Evolutionary conservation across 805 yeast genomes (phyloP).

Genomic region (Ogataea paraovalis): DNA sequence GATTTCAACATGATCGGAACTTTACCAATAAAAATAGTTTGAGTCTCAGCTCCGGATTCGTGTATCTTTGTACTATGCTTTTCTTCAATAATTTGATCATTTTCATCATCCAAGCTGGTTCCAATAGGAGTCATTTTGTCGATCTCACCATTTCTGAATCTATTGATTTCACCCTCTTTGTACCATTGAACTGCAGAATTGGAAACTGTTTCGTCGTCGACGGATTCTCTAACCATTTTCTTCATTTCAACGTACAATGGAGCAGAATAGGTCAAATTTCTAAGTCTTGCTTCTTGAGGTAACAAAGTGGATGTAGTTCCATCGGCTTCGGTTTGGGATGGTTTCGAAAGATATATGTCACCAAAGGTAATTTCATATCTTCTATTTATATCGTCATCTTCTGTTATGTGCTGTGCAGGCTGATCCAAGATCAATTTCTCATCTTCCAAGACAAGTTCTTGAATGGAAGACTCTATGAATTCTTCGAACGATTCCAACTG

Average conservation of each 20-base stretch:
- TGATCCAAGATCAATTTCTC: conserved; percentile 91
- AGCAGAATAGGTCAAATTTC: conserved; percentile 94
- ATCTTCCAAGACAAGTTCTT: conserved; percentile 95
- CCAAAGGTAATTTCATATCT: conserved; percentile 97
- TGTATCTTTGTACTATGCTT: conserved; percentile 31
- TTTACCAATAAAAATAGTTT: conserved; percentile 76
- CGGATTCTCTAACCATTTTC: conserved; percentile 79
- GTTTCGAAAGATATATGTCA: conserved; percentile 91
- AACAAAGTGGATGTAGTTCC: conserved; percentile 99
- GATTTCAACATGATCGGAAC: conserved; percentile 98
- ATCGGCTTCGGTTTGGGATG: conserved; percentile 98
- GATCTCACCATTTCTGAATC: conserved; percentile 27
- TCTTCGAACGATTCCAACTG: conserved; percentile 98
- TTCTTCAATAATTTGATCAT: conserved; percentile 58
- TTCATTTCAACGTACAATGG: conserved; percentile 95
- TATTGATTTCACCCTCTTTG: conserved; percentile 47
- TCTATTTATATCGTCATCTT: conserved; percentile 83
- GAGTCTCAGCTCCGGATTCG: conserved; percentile 33
- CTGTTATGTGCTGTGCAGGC: conserved; percentile 95
- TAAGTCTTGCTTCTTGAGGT: conserved; percentile 96
- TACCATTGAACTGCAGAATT: conserved; percentile 58
- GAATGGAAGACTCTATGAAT: conserved; percentile 93
- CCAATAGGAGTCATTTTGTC: conserved; percentile 28
- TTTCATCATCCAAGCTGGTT: conserved; percentile 48
- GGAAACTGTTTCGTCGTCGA: conserved; percentile 59